These are phyloP conservation scores for Carex cristatella DNA, from an alignment of 176 grass and related monocot species.

Conservation along the genomic window DNA sequence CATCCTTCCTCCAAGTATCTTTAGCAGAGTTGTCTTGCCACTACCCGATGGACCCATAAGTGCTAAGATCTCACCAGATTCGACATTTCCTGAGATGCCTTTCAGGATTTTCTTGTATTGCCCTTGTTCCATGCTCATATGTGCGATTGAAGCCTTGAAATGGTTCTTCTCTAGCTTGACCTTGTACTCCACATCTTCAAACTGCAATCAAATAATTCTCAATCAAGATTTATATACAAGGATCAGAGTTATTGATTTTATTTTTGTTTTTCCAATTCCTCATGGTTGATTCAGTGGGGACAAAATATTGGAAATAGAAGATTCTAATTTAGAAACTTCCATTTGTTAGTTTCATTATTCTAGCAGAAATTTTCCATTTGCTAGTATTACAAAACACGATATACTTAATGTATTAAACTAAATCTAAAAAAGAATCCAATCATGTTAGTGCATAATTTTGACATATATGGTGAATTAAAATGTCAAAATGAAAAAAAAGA, in stretches of 20 bases:
- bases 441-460: not conserved
- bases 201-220: constrained; percentile 33
- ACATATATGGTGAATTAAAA: not conserved
- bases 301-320: not conserved
- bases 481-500: not conserved
- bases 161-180: constrained; percentile 44
- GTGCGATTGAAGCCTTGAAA: constrained; percentile 42
- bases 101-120: constrained; percentile 76
- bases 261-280: not conserved
- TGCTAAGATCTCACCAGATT: constrained; percentile 77
- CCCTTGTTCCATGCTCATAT: constrained; percentile 43
- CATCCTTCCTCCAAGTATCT: constrained; percentile 72
- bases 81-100: constrained; percentile 69
- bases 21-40: constrained; percentile 88
- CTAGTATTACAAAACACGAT: not conserved
- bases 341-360: not conserved
- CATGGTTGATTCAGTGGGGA: not conserved
- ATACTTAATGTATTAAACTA: not conserved
- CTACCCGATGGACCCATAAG: constrained; percentile 91
- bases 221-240: too few species aligned
- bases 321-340: not conserved
- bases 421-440: not conserved
- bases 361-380: not conserved
- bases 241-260: not conserved
- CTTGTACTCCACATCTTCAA: constrained; percentile 91